Evolutionary conservation across 2,329 filamentous ascomycete genomes (phyloP), one percentile per base, ranked within the genome.

Genomic region (Beauveria brongniartii): DNA sequence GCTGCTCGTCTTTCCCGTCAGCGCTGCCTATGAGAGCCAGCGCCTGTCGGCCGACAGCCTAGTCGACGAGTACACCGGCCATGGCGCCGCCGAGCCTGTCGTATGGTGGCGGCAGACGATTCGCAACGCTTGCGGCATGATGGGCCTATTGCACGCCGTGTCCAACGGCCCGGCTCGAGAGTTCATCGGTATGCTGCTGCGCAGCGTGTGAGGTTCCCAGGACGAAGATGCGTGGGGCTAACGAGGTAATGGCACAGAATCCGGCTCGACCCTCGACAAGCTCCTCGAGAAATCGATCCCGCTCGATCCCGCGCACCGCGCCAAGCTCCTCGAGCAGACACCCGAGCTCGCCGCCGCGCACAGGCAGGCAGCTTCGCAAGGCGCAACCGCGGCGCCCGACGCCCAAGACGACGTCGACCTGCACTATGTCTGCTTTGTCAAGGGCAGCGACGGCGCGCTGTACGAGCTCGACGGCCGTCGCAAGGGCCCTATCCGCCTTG

Each of bases 51-150:
- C 96, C 77, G 92, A 97, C 75, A 77, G 78, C 55, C 72, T 80
- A 24, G 77, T 78, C 47, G 66, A 77, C 2, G 83, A 86, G 44
- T 96, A 96, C 77, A 71, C 73, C 0, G 89, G 88, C 48, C 80
- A 78, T 20, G 92, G 92, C 1, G 75, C 81, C 0, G 70, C 69
- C 0, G 91, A 97, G 70, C 87, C 90, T 5, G 90, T 97, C 0
- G 70, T 96, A 8, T 99, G 93, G 94, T 97, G 92, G 81, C 89
- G 85, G 67, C 93, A 97, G 77, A 97, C 92, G 0, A 97, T 97
- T 68, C 84, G 89, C 63, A 96, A 97, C 72, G 91, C 93, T 0
- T 97, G 93, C 73, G 93, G 93, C 0, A 77, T 96, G 50, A 96
- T 97, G 78, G 94, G 90, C 0, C 75, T 97, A 30, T 73, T 97